These are phyloP conservation scores for Rhodotorula mucilaginosa DNA, from an alignment of 1,284 basidiomycete species.

Conservation along the genomic window DNA sequence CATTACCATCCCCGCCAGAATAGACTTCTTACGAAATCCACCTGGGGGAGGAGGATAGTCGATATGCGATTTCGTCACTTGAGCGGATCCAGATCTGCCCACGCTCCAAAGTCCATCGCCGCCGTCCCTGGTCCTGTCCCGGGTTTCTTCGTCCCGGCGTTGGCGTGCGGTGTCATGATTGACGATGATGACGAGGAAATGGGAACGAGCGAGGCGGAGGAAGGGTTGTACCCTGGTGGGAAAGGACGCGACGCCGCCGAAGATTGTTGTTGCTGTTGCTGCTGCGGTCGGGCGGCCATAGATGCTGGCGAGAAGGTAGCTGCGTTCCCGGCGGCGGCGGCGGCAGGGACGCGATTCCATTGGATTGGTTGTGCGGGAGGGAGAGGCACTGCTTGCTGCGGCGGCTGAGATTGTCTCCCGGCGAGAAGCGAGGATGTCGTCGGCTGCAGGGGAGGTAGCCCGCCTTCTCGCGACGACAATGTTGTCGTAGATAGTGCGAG, in stretches of 20 bases:
- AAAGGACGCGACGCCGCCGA: conserved; percentile 7
- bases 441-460: conserved; percentile 17
- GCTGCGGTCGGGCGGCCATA: not conserved
- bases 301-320: not conserved
- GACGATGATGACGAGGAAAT: not conserved
- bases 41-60: too few relatives aligned
- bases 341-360: conserved; percentile 30
- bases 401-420: not conserved
- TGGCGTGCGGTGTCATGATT: not conserved
- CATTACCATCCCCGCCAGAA: too few relatives aligned
- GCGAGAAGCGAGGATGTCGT: conserved; percentile 17
- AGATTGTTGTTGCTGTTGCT: not conserved
- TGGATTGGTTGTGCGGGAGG: not conserved
- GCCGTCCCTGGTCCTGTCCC: not conserved
- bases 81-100: conserved; percentile 41
- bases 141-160: not conserved
- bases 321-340: not conserved
- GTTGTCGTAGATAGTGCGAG: conserved; percentile 22
- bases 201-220: conserved; percentile 13
- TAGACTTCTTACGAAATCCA: too few relatives aligned
- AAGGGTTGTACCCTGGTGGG: conserved; percentile 21
- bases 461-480: not conserved
- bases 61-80: conserved; percentile 8
- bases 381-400: not conserved
- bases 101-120: conserved; percentile 20